phyloP scores from a whole-genome alignment of 2,329 filamentous ascomycete genomes.

The Scolecobasidium constrictum region DNA sequence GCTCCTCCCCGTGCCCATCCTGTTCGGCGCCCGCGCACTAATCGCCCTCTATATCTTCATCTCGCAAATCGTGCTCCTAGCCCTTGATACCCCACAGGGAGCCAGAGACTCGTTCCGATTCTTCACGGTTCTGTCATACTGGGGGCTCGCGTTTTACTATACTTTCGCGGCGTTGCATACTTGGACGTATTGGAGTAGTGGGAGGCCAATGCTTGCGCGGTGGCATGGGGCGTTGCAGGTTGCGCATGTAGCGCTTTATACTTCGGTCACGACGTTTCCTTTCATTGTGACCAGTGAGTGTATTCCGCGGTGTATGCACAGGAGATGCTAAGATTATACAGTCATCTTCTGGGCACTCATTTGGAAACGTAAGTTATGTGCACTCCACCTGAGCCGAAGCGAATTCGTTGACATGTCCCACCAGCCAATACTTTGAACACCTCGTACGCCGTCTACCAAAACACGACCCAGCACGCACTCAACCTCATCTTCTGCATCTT shows the following conservation, averaged over 20 bases:
- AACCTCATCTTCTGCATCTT: slow-evolving; percentile 66
- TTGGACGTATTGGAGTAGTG: slow-evolving; percentile 44
- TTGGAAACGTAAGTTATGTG: too few species aligned
- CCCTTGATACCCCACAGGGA: slow-evolving; percentile 51
- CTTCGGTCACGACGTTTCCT: slow-evolving; percentile 30
- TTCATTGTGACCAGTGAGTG: slow-evolving; percentile 33
- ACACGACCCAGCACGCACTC: slow-evolving; percentile 63
- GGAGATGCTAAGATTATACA: slow-evolving; percentile 11
- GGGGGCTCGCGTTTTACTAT: slow-evolving; percentile 74
- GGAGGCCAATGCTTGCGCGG: slow-evolving; percentile 23
- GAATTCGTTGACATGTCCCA: too few species aligned
- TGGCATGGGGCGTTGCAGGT: slow-evolving; percentile 27
- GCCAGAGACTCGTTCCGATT: slow-evolving; percentile 58
- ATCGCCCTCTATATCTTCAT: slow-evolving; percentile 55
- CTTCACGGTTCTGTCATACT: slow-evolving; percentile 75
- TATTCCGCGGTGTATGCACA: not conserved
- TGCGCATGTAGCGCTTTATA: slow-evolving; percentile 30
- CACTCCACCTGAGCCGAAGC: too few species aligned
- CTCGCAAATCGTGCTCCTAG: slow-evolving; percentile 43
- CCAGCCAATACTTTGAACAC: slow-evolving; percentile 21
- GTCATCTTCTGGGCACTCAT: slow-evolving; percentile 34
- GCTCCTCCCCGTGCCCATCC: slow-evolving; percentile 55
- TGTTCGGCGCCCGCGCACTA: slow-evolving; percentile 46
- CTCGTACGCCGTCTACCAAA: slow-evolving; percentile 37
- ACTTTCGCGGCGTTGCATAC: slow-evolving; percentile 58